A percentile compares a stretch with the other conserved stretches of the same genome.
Evolutionary conservation across 2,329 filamentous ascomycete species (phyloP).

Genomic region (Berkeleyomyces basicola): DNA sequence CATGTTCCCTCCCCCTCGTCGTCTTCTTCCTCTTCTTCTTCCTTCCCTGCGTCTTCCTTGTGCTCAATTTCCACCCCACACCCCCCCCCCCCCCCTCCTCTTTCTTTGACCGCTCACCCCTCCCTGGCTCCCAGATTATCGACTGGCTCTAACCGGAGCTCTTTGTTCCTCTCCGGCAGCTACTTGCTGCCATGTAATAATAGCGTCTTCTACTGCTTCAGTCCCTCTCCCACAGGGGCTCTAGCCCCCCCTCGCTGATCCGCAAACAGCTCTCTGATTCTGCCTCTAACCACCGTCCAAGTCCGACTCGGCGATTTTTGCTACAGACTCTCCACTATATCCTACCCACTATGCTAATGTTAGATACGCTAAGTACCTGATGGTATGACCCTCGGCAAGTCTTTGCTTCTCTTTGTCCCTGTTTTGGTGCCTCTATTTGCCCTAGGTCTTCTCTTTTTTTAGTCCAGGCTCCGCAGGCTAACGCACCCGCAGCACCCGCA

Average conservation of each 20-base stretch:
- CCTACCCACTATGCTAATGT: neutral
- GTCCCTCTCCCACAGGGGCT: no score
- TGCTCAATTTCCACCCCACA: neutral
- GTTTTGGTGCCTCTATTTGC: neutral
- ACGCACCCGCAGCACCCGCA: neutral
- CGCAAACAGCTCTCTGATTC: neutral
- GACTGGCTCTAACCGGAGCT: neutral
- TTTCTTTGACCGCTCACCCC: neutral
- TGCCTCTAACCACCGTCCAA: neutral
- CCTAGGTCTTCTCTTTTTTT: neutral
- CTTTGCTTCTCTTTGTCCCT: neutral
- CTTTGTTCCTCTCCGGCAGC: constrained; percentile 9
- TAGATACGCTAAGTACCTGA: neutral
- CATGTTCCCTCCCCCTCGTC: neutral
- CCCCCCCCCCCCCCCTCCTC: neutral
- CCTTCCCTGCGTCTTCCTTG: neutral
- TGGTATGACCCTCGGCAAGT: neutral
- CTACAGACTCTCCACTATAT: neutral
- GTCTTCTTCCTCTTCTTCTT: neutral
- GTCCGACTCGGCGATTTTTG: no score
- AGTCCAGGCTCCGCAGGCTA: neutral
- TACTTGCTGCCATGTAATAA: neutral
- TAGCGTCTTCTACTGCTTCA: no score
- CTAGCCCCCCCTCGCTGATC: no score
- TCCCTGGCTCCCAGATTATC: neutral